Evolutionary conservation across 192 early-diverging fungal species (phyloP).

Genomic region (Coemansia sp.): DNA sequence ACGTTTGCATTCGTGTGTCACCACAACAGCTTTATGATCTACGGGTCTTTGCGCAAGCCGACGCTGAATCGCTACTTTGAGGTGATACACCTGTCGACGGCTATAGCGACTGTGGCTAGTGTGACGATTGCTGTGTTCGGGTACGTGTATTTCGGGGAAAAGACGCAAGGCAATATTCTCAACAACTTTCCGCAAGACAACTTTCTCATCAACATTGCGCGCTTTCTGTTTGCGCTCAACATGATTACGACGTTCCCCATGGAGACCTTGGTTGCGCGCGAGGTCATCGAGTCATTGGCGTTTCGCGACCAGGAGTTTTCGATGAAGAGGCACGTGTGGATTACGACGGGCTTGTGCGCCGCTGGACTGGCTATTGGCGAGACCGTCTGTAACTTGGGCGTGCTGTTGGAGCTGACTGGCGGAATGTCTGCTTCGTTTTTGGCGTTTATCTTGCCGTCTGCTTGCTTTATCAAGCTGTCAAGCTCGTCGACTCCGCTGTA

Average conservation of each 20-base stretch:
- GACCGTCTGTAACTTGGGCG: conserved; percentile 75
- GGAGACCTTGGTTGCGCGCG: conserved; percentile 87
- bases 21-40: conserved; percentile 93
- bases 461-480: conserved; percentile 74
- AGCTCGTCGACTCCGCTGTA: conserved; percentile 52
- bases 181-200: conserved; percentile 85
- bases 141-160: conserved; percentile 78
- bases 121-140: conserved; percentile 70
- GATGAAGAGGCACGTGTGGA: conserved; percentile 60
- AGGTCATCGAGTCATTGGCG: conserved; percentile 61
- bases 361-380: conserved; percentile 68
- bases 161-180: conserved; percentile 83
- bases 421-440: conserved; percentile 83
- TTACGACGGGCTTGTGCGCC: conserved; percentile 67
- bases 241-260: conserved; percentile 94
- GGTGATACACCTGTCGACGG: conserved; percentile 79
- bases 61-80: conserved; percentile 81
- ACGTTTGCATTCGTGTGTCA: conserved; percentile 97
- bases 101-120: conserved; percentile 67
- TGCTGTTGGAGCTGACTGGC: conserved; percentile 85
- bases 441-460: conserved; percentile 84
- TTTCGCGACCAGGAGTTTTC: conserved; percentile 59
- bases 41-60: conserved; percentile 77
- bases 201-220: conserved; percentile 79
- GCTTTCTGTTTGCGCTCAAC: conserved; percentile 85